Base-by-base conservation (phyloP, 345 rosid genomes). In the Gossypium longicalyx region DNA sequence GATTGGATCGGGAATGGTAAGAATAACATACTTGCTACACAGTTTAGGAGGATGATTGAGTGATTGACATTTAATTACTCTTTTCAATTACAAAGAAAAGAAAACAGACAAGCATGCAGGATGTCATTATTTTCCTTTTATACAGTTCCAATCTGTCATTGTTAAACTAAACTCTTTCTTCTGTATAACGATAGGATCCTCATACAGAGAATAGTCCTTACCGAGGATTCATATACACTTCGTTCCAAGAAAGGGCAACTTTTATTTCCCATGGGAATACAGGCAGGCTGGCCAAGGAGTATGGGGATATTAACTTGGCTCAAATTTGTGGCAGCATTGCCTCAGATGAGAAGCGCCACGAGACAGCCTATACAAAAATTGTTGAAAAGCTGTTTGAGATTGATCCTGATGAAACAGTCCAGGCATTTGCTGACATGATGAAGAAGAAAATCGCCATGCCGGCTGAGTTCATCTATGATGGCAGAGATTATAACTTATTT, bases 241-340 rank as follows among this genome's bases (percentile, higher is more conserved):
- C 98, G 6, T 94, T 94, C 79, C 98, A 94, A 83, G 98, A 94
- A 77, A 87, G 98, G 84, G 98, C 98, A 9, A 94, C 98, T 27
- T 94, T 94, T 70, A 63, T 94, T 75, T 92, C 97, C 70, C 98
- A 94, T 4, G 97, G 98, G 52, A 94, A 91, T 84, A 91, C 98
- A 6, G 98, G 97, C 0, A 85, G 97, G 63, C 97, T 68, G 22
- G 98, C 98, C 67, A 94, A 87, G 84, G 89, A 87, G 20, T 87
- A 84, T 2, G 98, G 98, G 2, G 98, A 92, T 77, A 0, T 84
- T 9, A 92, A 89, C 52, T 57, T 94, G 78, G 98, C 98, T 15
- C 96, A 91, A 75, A 86, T 93, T 70, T 93, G 98, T 64, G 98
- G 98, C 20, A 87, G 77, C 16, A 93, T 93, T 58, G 98, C 98